These are phyloP conservation scores for Pachysandra terminalis DNA, from an alignment of 164 flowering plant genomes.

Conservation along the genomic window DNA sequence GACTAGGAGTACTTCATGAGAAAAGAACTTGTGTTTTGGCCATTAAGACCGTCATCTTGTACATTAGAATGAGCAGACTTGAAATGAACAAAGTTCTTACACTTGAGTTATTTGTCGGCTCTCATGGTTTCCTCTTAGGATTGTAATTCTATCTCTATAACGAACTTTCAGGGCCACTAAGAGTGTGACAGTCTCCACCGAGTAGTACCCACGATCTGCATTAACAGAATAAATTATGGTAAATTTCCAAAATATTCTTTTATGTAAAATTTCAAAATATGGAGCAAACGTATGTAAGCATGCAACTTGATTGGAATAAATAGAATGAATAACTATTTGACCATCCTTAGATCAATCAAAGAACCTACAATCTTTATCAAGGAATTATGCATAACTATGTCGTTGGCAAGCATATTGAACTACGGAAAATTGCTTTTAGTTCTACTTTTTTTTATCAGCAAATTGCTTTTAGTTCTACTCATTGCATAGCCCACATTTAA, in stretches of 20 bases:
- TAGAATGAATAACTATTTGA: neutral
- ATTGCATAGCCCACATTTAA: neutral
- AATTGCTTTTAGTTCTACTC: too few species aligned
- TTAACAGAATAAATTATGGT: constrained; percentile 6
- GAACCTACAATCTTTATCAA: neutral
- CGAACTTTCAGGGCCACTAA: constrained; percentile 49
- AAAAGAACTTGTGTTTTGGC: neutral
- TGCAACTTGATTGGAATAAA: neutral
- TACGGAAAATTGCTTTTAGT: neutral
- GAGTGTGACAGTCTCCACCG: constrained; percentile 48
- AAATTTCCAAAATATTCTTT: too few species aligned
- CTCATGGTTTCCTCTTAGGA: constrained; percentile 46
- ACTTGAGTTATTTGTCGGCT: constrained; percentile 54
- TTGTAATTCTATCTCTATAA: constrained; percentile 46
- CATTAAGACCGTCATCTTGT: neutral
- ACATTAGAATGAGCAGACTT: constrained; percentile 6
- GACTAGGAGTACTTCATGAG: too few species aligned
- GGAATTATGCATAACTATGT: neutral
- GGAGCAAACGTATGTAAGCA: too few species aligned
- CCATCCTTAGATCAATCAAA: neutral
- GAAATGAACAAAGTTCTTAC: constrained; percentile 24
- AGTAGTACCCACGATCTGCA: constrained; percentile 54
- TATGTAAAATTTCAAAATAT: too few species aligned
- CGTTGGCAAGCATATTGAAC: too few species aligned
- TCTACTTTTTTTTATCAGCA: too few species aligned